Evolutionary conservation across 805 yeast genomes (phyloP), one percentile per base, ranked within the genome.

Genomic region (Kodamaea sagamina): DNA sequence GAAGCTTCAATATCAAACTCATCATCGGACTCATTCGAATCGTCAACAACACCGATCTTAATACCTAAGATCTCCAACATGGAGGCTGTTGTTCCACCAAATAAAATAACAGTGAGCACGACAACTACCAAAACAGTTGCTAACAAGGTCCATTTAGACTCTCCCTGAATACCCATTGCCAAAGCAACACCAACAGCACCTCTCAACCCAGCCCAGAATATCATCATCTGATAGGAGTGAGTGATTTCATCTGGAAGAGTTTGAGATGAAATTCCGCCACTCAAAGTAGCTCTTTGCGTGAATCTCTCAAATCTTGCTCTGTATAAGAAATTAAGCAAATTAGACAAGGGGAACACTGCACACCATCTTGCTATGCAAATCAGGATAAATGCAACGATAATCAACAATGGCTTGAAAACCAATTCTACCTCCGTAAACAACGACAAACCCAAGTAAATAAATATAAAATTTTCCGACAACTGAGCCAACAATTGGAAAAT

Each of bases 181-280:
- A 93, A 76, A 0, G 99, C 99, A 4, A 93, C 99, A 51, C 99
- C 99, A 26, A 93, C 99, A 0, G 99, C 99, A 47, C 99, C 99
- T 59, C 99, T 77, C 44, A 93, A 72, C 3, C 99, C 99, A 2
- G 99, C 99, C 99, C 99, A 93, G 63, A 93, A 93, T 39, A 92
- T 89, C 99, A 93, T 93, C 87, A 89, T 89, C 67, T 93, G 99
- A 64, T 93, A 93, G 48, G 85, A 88, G 56, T 88, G 92, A 18
- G 96, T 93, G 48, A 93, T 89, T 66, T 92, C 98, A 55, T 89
- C 97, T 1, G 86, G 85, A 8, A 76, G 67, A 2, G 74, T 55
- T 57, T 59, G 66, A 4, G 65, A 54, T 2, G 68, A 50, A 8
- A 68, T 54, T 5, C 80, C 81, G 16, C 80, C 73, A 26, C 50